Base-by-base conservation (phyloP, 2,329 filamentous ascomycete genomes). In the Aspergillus calidoustus region DNA sequence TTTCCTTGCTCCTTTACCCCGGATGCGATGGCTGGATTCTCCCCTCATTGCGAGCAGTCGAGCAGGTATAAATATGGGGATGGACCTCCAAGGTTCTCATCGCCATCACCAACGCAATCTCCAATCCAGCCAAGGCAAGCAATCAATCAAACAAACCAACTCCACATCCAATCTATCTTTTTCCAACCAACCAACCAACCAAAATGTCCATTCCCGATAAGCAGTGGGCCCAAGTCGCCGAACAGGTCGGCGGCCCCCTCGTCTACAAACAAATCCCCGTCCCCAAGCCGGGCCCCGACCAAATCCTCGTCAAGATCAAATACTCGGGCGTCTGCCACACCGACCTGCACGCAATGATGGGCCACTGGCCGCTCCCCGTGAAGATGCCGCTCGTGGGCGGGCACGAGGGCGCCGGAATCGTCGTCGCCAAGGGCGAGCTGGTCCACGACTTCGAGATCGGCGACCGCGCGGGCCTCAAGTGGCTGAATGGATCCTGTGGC, bases 201-300 rank as follows among this genome's bases (percentile, higher is more conserved):
- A 50, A 57, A 58, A 71, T 72, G 69, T 73, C 81, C 59, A 86
- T 97, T 72, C 94, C 94, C 62, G 86, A 84, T 54, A 89, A 88
- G 79, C 94, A 98, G 83, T 96, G 90, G 92, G 94, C 94, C 54
- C 91, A 95, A 80, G 91, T 98, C 70, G 84, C 95, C 71, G 91
- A 96, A 80, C 86, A 92, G 83, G 89, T 85, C 61, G 92, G 91
- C 69, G 89, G 88, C 60, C 86, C 89, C 83, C 82, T 76, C 17
- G 68, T 74, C 51, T 78, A 77, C 74, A 79, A 79, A 64, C 71
- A 78, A 80, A 60, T 64, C 22, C 58, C 62, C n/a, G 62, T 64
- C 25, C 54, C 54, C 9, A 58, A n/a, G 6, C 62, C 62, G 4
- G 62, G 58, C 4, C 54, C 58, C 5, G 62, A 62, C 59, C 52